Evolutionary conservation across 345 rosid genomes (phyloP), one percentile per base, ranked within the genome.

Genomic region (Hypericum perforatum): DNA sequence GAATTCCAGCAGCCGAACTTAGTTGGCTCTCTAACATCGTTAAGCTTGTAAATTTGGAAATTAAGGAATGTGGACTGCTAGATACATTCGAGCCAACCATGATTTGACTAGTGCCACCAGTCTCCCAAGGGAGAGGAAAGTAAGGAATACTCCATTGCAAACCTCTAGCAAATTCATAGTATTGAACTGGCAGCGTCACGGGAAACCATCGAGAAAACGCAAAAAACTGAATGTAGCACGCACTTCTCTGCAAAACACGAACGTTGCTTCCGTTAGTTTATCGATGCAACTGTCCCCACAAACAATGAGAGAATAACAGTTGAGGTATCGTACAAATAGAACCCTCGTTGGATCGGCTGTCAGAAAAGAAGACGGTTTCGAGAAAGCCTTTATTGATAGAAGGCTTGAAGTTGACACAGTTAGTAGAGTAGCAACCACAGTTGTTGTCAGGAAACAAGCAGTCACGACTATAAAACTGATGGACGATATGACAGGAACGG

Each of bases 41-140:
- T 50, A 51, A 44, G 49, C 52, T 57, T 9, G 70, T 53, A 46
- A 60, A 43, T 41, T 39, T 53, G 22, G 78, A 70, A 50, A 70
- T 40, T 67, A 63, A 71, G 52, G 88, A 74, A 64, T 65, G 74
- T 56, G 83, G 61, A 57, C 69, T 52, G n/a, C 36, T 36, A 11
- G 66, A 70, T 52, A 82, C 75, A 60, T 62, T 71, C 47, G 84
- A 60, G 64, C 76, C 82, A 70, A 72, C 73, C 79, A 83, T 72
- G 68, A 80, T 58, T 39, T 82, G 74, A 45, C 60, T 82, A 38
- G 70, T 56, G 15, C 75, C 63, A 41, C 84, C 75, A 44, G 62
- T 68, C 70, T 87, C 98, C 98, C 98, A 86, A 9, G 98, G 96
- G 57, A 85, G 96, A 72, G 68, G 76, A 48, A 85, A 80, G 73